Conservation (phyloP, 192 early-diverging fungal species). For the Podila minutissima region DNA sequence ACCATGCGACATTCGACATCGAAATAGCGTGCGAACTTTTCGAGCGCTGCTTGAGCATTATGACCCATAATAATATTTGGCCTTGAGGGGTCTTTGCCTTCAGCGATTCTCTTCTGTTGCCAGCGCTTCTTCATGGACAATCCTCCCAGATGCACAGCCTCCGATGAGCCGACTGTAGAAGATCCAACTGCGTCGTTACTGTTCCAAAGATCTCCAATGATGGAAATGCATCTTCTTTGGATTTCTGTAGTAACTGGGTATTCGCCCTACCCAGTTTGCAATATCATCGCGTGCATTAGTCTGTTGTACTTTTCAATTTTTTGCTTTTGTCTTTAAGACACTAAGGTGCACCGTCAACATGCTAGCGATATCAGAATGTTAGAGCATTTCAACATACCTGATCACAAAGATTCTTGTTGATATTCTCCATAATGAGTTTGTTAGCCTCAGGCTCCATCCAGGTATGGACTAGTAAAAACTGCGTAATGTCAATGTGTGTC, state of each 20-base stretch:
- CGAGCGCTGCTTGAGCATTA: slow-evolving; percentile 73
- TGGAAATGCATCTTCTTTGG: slow-evolving; percentile 73
- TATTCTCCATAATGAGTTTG: slow-evolving; percentile 78
- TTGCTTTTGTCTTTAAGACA: slow-evolving; percentile 39
- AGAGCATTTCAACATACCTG: slow-evolving; percentile 22
- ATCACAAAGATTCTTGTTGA: slow-evolving; percentile 77
- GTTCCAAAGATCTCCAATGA: slow-evolving; percentile 77
- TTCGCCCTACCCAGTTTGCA: slow-evolving; percentile 55
- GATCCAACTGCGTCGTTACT: slow-evolving; percentile 68
- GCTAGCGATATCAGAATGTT: slow-evolving; percentile 42
- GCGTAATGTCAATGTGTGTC: slow-evolving; percentile 67
- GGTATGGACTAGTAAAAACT: slow-evolving; percentile 75
- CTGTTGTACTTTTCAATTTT: not conserved
- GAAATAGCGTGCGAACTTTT: slow-evolving; percentile 68
- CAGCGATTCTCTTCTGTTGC: slow-evolving; percentile 65
- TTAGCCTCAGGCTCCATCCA: slow-evolving; percentile 88
- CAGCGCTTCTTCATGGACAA: slow-evolving; percentile 86
- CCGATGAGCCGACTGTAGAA: slow-evolving; percentile 81
- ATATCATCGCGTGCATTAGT: not conserved
- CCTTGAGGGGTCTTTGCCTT: slow-evolving; percentile 65
- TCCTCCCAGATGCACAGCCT: slow-evolving; percentile 80
- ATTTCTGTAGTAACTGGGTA: slow-evolving; percentile 74
- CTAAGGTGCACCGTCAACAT: slow-evolving; percentile 68
- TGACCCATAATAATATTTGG: slow-evolving; percentile 85
- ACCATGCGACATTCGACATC: slow-evolving; percentile 79